phyloP scores from a whole-genome alignment of 2,329 filamentous ascomycete species.

The Diaporthe australafricana region DNA sequence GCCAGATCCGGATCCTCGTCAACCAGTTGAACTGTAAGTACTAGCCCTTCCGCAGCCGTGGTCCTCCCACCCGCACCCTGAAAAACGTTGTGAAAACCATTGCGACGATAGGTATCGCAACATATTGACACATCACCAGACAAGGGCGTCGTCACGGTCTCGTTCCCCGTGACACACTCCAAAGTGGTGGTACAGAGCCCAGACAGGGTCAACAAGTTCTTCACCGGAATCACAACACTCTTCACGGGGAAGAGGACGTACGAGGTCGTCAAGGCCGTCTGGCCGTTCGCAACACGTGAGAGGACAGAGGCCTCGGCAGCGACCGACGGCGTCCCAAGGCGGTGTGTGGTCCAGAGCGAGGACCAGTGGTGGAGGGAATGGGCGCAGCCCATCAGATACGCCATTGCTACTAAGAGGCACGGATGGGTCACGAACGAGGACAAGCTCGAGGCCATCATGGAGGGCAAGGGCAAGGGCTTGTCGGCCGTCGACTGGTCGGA shows the following conservation, averaged over 20 bases:
- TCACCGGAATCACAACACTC: slow-evolving; percentile 62
- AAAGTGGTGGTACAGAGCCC: slow-evolving; percentile 62
- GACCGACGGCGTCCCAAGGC: slow-evolving; percentile 41
- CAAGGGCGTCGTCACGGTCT: slow-evolving; percentile 60
- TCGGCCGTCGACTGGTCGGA: slow-evolving; percentile 58
- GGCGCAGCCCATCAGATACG: slow-evolving; percentile 57
- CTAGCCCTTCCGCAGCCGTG: background rate
- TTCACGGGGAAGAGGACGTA: slow-evolving; percentile 66
- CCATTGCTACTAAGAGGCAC: slow-evolving; percentile 50
- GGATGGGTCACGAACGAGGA: slow-evolving; percentile 65
- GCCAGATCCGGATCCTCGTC: slow-evolving; percentile 63
- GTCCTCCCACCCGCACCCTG: too few species aligned
- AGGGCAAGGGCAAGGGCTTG: slow-evolving; percentile 54
- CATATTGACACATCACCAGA: slow-evolving; percentile 40
- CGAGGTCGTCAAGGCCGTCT: slow-evolving; percentile 66
- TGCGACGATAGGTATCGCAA: background rate
- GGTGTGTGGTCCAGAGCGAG: slow-evolving; percentile 65
- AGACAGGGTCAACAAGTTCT: slow-evolving; percentile 65
- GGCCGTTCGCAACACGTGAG: slow-evolving; percentile 66
- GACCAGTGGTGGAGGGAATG: slow-evolving; percentile 67
- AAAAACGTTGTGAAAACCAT: too few species aligned
- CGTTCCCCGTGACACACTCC: slow-evolving; percentile 62
- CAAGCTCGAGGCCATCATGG: slow-evolving; percentile 65
- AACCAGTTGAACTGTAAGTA: slow-evolving; percentile 55
- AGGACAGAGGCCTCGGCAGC: slow-evolving; percentile 53